These are phyloP conservation scores for Fusarium sp. DNA, from an alignment of 2,329 filamentous ascomycete species.

Conservation along the genomic window DNA sequence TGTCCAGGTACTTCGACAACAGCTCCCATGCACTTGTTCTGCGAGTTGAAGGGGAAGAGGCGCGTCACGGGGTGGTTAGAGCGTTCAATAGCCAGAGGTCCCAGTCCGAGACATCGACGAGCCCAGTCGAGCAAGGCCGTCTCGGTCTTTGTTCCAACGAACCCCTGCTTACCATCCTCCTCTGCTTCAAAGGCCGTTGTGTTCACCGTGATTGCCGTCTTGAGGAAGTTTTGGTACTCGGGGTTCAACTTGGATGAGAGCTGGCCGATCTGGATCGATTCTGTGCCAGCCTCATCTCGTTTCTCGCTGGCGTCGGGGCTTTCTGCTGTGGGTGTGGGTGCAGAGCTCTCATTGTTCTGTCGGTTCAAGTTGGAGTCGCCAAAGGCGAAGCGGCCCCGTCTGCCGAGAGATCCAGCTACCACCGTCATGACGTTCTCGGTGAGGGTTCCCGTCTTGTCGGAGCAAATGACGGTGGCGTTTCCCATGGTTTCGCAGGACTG, in stretches of 20 bases:
- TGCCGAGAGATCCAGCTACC: slow-evolving; percentile 71
- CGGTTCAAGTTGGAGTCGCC: slow-evolving; percentile 60
- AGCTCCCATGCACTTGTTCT: slow-evolving; percentile 70
- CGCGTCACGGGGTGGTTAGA: slow-evolving; percentile 63
- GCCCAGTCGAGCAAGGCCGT: slow-evolving; percentile 68
- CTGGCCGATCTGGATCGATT: slow-evolving; percentile 14
- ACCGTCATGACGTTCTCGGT: slow-evolving; percentile 81
- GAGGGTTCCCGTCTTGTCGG: slow-evolving; percentile 66
- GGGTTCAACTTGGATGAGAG: slow-evolving; percentile 31
- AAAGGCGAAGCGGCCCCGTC: slow-evolving; percentile 51
- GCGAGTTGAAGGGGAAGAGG: slow-evolving; percentile 69
- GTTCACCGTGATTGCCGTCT: slow-evolving; percentile 65
- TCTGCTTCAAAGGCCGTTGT: slow-evolving; percentile 70
- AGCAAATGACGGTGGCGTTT: slow-evolving; percentile 82
- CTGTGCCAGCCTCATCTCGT: neutral
- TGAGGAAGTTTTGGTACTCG: slow-evolving; percentile 35
- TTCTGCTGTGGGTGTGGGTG: slow-evolving; percentile 4
- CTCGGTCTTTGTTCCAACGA: slow-evolving; percentile 71
- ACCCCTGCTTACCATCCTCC: slow-evolving; percentile 59
- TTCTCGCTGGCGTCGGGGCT: slow-evolving; percentile 19
- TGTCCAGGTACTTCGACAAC: slow-evolving; percentile 62
- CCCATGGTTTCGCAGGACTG: slow-evolving; percentile 81
- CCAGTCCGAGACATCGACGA: slow-evolving; percentile 65
- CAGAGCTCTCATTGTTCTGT: slow-evolving; percentile 40
- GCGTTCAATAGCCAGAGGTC: slow-evolving; percentile 61